Percentiles rank a stretch among this genome's conserved stretches.
Conservation (phyloP, 192 early-diverging fungal genomes). For the Lobosporangium transversale region DNA sequence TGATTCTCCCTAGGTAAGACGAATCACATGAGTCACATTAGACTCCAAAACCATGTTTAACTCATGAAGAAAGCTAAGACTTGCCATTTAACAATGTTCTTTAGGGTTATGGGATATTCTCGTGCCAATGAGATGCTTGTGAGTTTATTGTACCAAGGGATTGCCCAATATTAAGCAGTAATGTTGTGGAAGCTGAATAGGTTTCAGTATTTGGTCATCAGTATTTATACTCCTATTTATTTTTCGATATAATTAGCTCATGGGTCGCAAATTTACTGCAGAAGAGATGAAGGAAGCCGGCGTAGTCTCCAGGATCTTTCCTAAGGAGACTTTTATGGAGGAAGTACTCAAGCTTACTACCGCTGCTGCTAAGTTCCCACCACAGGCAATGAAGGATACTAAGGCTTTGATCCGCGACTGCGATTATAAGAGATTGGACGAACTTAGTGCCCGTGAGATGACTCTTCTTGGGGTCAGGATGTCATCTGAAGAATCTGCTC, state of each 20-base stretch:
- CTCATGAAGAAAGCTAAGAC: not conserved
- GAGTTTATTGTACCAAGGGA: slow-evolving; percentile 2
- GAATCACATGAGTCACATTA: too few relatives aligned
- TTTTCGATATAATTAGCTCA: too few relatives aligned
- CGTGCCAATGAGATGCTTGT: slow-evolving; percentile 77
- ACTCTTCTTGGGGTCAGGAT: slow-evolving; percentile 62
- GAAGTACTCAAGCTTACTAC: slow-evolving; percentile 61
- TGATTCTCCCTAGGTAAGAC: slow-evolving; percentile 67
- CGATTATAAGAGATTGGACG: slow-evolving; percentile 57
- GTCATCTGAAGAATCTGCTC: slow-evolving; percentile 62
- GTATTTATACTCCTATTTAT: too few relatives aligned
- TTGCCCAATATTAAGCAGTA: not conserved
- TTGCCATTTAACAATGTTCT: too few relatives aligned
- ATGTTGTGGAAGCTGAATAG: too few relatives aligned
- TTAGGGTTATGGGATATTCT: slow-evolving; percentile 67
- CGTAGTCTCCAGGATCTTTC: slow-evolving; percentile 63
- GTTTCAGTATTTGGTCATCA: too few relatives aligned
- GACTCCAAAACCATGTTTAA: too few relatives aligned
- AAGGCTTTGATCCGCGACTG: slow-evolving; percentile 62
- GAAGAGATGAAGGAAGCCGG: slow-evolving; percentile 68
- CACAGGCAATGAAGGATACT: slow-evolving; percentile 65
- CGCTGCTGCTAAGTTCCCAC: slow-evolving; percentile 61
- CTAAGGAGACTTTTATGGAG: slow-evolving; percentile 60
- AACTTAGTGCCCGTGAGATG: slow-evolving; percentile 67
- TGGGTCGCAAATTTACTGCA: slow-evolving; percentile 64